Evolutionary conservation across 2,329 filamentous ascomycete genomes (phyloP), one percentile per base, ranked within the genome.

Genomic region (Emmonsia crescens): DNA sequence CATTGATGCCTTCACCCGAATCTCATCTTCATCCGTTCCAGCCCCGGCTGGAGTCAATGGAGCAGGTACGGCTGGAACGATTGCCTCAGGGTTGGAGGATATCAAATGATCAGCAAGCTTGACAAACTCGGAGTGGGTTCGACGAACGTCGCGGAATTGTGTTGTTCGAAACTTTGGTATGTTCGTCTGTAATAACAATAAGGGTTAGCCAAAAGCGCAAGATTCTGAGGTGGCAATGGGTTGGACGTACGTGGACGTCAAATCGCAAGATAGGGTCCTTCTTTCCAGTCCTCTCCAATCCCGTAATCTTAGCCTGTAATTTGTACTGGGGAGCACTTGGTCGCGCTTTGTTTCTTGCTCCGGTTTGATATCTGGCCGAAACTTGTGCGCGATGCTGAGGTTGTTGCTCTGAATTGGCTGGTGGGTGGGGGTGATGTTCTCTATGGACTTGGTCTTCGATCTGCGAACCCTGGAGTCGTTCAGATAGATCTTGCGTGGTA

Each of bases 91-190:
- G 71, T 97, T 97, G n/a, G 93, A 92, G 29, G 93, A 96, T 74
- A 96, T 91, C 62, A 99, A 81, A 75, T 99, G 94, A 63, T 96
- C 89, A 61, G 89, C 91, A n/a, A 99, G 86, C 76, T 97, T 99
- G 66, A 90, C 83, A 70, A 99, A 99, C 73, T 99, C 94, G 56
- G 90, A 91, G 76, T 99, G 94, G 64, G 95, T 88, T 64, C 94
- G 89, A 68, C 94, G 89, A 67, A 99, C 91, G 76, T 99, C 94
- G 71, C 94, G 91, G 78, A 96, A 99, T 75, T 99, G 94, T 5
- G 94, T 99, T 0, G 94, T 99, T 69, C 94, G 86, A 76, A 96
- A 99, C 68, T 93, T 93, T 60, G 93, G 92, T n/a, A 99, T 88
- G 76, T 99, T 99, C 66, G 94, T 99, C 94, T 99, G 64, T 29